Base-by-base conservation (phyloP, 1,284 basidiomycete species). In the Ustilago cynodontis region DNA sequence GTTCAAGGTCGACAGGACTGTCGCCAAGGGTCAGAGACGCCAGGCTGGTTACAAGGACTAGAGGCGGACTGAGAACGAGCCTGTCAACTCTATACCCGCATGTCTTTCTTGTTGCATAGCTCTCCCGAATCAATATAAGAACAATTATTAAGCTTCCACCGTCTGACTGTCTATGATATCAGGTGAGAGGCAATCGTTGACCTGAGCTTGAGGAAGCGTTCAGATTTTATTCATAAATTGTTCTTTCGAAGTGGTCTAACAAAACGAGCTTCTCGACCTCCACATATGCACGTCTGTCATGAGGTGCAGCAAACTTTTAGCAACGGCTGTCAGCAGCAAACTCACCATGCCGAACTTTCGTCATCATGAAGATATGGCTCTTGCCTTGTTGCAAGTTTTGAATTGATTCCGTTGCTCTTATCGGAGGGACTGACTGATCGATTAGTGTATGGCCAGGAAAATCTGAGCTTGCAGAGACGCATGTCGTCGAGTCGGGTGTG, bases 21-120 rank as follows among this genome's bases (percentile, higher is more conserved):
- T 78, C 13, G 56, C 65, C n/a, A 77, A 70, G 63, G 72, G 76
- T 33, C 68, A 71, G 65, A 50, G 71, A 13, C 71, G 72, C 18
- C 65, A 74, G 59, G 68, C 72, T 33, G 72, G 76, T 18, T 78
- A 78, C 76, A 78, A 78, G 58, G 76, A 78, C 45, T 78, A 59
- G 37, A 57, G 37, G 8, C 10, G 16, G 9, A 6, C 28, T 18
- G 9, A 4, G 14, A 28, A 26, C 28, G 28, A 22, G 8, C 14
- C 18, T 22, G 24, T 39, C 24, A 37, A 29, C n/a, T 45, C 26
- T 29, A 43, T 56, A 35, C 28, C 39, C 47, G 43, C 26, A 43
- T 31, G 14, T 31, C 16, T 31, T 20, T 53, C 26, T 33, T 53
- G 18, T 45, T 47, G 41, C 41, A 31, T 52, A 35, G 2, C 29